These are phyloP conservation scores for Alnus rubra DNA, from an alignment of 306 rosid genomes.

Conservation along the genomic window DNA sequence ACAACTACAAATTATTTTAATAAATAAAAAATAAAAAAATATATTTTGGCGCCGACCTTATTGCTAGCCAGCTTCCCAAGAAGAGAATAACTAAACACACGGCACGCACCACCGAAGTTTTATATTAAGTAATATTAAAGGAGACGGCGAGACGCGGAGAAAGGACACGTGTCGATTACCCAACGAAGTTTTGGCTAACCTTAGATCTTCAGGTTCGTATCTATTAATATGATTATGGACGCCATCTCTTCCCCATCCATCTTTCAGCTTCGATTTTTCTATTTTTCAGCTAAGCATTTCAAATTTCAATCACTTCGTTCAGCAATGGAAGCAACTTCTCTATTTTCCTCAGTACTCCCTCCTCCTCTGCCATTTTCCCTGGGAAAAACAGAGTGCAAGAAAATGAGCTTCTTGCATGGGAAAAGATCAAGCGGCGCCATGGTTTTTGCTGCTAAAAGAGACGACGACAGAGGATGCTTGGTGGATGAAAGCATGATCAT, in stretches of 20 bases:
- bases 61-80: neutral
- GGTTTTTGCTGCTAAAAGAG: neutral
- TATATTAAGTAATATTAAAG: neutral
- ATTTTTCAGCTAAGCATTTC: too few relatives aligned
- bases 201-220: neutral
- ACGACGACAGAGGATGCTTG: conserved; percentile 9
- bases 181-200: neutral
- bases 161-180: conserved; percentile 15
- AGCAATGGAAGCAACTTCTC: conserved; percentile 15
- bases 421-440: neutral
- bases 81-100: neutral
- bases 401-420: neutral
- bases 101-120: neutral
- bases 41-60: neutral
- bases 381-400: neutral
- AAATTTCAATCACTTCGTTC: neutral
- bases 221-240: neutral
- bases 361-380: neutral
- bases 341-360: neutral
- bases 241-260: too few relatives aligned
- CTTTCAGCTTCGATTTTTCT: neutral
- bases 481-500: conserved; percentile 42
- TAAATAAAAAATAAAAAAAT: too few relatives aligned
- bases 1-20: neutral
- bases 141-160: neutral